phyloP scores from a whole-genome alignment of 768 basidiomycete species.

The Exsudoporus frostii region DNA sequence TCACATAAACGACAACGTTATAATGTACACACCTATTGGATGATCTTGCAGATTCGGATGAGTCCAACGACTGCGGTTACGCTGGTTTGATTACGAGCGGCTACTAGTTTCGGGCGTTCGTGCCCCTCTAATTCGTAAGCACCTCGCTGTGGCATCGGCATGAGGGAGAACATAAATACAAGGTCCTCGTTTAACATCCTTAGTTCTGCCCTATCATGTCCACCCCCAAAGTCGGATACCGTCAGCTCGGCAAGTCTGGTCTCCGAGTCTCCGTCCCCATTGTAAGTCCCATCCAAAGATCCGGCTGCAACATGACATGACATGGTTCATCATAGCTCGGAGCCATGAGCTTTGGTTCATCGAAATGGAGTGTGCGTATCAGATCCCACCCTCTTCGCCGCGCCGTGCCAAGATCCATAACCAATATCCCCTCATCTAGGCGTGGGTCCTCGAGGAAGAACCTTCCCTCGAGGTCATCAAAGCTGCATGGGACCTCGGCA shows the following conservation, averaged over 20 bases:
- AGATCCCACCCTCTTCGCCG: no score
- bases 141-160: no score
- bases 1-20: no score
- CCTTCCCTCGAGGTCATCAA: slow-evolving; percentile 35
- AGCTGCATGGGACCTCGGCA: slow-evolving; percentile 38
- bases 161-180: background rate
- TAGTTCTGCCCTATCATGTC: slow-evolving; percentile 3
- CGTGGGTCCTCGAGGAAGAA: slow-evolving; percentile 29
- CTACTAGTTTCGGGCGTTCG: no score
- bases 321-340: slow-evolving; percentile 26
- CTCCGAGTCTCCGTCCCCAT: slow-evolving; percentile 35
- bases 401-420: background rate
- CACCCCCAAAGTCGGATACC: slow-evolving; percentile 26
- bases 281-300: slow-evolving; percentile 10
- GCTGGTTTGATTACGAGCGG: background rate
- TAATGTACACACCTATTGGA: no score
- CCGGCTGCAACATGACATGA: background rate
- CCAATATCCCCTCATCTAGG: background rate
- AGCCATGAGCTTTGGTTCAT: slow-evolving; percentile 6
- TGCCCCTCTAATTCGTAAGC: no score
- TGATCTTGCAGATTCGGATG: no score
- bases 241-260: slow-evolving; percentile 31
- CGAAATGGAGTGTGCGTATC: background rate
- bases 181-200: background rate
- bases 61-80: background rate